Evolutionary conservation across 2,329 filamentous ascomycete species (phyloP).

Genomic region (Botrytis cinerea): DNA sequence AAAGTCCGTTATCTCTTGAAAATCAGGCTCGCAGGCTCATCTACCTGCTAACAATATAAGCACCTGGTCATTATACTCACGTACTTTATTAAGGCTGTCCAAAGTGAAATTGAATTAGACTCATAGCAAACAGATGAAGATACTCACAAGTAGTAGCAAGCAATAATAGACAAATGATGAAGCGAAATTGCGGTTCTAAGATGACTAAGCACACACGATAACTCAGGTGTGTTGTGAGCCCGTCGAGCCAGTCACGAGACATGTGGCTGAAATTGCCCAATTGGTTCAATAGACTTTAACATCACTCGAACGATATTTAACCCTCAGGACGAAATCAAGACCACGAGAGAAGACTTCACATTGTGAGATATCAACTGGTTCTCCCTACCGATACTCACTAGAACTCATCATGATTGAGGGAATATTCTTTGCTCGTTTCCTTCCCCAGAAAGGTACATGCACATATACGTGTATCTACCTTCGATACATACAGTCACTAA

Average conservation of each 20-base stretch:
- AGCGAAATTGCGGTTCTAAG: background rate
- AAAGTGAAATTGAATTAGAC: background rate
- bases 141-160: background rate
- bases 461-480: background rate
- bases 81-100: background rate
- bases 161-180: background rate
- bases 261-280: slow-evolving; percentile 3
- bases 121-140: background rate
- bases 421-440: slow-evolving; percentile 71
- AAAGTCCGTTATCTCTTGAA: background rate
- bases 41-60: background rate
- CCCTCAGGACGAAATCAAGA: background rate
- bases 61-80: background rate
- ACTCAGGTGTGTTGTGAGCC: background rate
- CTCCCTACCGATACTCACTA: background rate
- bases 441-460: slow-evolving; percentile 60
- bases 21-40: background rate
- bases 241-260: background rate
- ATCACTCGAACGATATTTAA: background rate
- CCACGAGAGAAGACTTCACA: background rate
- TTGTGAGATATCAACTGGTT: background rate
- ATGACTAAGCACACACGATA: slow-evolving; percentile 1
- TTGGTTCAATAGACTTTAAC: background rate
- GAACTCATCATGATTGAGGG: slow-evolving; percentile 61
- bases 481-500: background rate